Evolutionary conservation across 257 asterid genomes (phyloP), one percentile per base, ranked within the genome.

Genomic region (Penstemon barbatus): DNA sequence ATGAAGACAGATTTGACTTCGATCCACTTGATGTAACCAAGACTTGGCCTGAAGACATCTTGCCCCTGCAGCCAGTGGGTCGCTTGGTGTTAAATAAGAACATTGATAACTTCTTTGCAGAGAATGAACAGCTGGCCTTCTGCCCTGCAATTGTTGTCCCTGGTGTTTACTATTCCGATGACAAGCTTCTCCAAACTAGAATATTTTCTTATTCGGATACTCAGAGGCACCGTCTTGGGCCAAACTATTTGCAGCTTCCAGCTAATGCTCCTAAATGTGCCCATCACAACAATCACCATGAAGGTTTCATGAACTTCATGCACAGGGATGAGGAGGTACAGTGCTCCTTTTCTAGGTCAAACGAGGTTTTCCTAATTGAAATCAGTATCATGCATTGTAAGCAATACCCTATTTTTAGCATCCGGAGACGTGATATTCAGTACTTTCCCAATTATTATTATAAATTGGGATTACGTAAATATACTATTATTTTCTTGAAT

Each of bases 51-150:
- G 97, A 94, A 79, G 97, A 91, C 77, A 68, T 91, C 50, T 48
- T 94, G 57, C 97, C 99, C 5, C 81, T 94, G 83, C 99, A 86
- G 86, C 99, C 97, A 6, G 99, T 94, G 49, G 99, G 99, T 1
- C 92, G 97, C 9, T 58, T 94, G 93, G 99, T 91, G 37, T 68
- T 94, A 79, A 94, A 94, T 74, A 91, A 74, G 89, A 94, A 91
- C 71, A 91, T 94, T 7, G 99, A 91, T 46, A 94, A 94, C 83
- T 87, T 85, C 86, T 87, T 87, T 46, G 85, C 86, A 0, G 95
- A 87, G 80, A 87, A 87, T 19, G 95, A 87, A 38, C 91, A 85
- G 84, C 85, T 87, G 54, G 89, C 89, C 0, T 87, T 87, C 60
- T 80, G 83, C 74, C 95, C 91, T 61, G 80, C 86, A 12, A 39